A percentile compares a stretch with the other conserved stretches of the same genome.
Conservation (phyloP, 1,139 yeast genomes). For the Diutina catenulata region DNA sequence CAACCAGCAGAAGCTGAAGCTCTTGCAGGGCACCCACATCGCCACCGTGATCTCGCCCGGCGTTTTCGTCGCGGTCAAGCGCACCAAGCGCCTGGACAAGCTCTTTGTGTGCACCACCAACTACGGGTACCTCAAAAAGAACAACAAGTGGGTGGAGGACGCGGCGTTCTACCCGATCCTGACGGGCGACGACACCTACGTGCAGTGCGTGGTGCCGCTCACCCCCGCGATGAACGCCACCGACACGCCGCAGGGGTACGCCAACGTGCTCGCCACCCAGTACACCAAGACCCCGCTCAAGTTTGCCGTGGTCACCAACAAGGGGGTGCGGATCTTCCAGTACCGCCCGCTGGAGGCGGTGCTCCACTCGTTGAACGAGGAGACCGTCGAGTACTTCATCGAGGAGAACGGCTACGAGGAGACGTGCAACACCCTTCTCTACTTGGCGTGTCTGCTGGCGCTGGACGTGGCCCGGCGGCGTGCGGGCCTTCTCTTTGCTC, state of each 20-base stretch:
- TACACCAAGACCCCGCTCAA: conserved; percentile 52
- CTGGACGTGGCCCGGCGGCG: conserved; percentile 36
- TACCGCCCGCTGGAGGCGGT: conserved; percentile 73
- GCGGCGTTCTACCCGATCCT: conserved; percentile 63
- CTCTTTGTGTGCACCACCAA: conserved; percentile 74
- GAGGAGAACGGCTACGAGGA: conserved; percentile 49
- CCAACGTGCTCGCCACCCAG: conserved; percentile 78
- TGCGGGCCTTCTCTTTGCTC: conserved; percentile 40
- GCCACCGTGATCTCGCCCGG: conserved; percentile 70
- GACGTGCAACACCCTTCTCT: conserved; percentile 78
- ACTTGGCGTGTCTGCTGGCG: conserved; percentile 67
- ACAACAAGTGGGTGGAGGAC: conserved; percentile 63
- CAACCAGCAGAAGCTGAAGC: conserved; percentile 33
- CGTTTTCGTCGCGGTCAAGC: conserved; percentile 47
- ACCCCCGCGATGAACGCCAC: conserved; percentile 66
- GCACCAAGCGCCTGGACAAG: conserved; percentile 33
- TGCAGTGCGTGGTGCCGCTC: conserved; percentile 63
- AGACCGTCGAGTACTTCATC: conserved; percentile 34
- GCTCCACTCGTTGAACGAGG: conserved; percentile 57
- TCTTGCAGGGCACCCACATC: conserved; percentile 34
- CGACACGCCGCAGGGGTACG: conserved; percentile 62
- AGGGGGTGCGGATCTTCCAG: conserved; percentile 66
- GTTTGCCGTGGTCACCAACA: conserved; percentile 72
- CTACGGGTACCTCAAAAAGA: conserved; percentile 68
- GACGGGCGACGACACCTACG: conserved; percentile 25